Conservation (phyloP, 352 stramenopile species). For the Saprolegnia parasitica region DNA sequence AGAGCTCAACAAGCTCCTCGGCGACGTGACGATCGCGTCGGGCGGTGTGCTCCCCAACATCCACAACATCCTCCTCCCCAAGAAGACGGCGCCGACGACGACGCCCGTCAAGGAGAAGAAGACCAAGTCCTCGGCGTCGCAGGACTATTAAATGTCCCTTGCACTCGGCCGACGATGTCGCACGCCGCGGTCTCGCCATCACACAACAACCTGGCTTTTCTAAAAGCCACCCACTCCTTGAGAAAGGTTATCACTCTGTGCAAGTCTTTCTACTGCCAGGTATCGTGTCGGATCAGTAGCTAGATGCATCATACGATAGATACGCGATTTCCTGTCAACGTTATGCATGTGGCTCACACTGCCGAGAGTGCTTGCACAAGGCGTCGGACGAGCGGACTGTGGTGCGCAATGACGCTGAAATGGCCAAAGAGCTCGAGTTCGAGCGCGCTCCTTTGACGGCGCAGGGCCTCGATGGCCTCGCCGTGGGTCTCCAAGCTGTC, state of each 20-base stretch:
- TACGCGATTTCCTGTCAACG: too few relatives aligned
- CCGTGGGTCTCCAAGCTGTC: background rate
- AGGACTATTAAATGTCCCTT: conserved; percentile 46
- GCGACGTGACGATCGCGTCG: conserved; percentile 88
- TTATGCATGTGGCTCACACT: too few relatives aligned
- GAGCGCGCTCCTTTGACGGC: background rate
- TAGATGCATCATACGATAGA: too few relatives aligned
- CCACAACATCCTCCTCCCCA: conserved; percentile 82
- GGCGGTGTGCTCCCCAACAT: conserved; percentile 94
- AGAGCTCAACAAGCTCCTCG: conserved; percentile 92
- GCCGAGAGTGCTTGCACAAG: background rate
- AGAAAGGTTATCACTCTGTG: background rate
- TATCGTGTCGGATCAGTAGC: too few relatives aligned
- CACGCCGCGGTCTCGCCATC: background rate
- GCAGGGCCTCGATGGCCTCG: background rate
- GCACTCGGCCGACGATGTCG: background rate
- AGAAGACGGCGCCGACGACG: conserved; percentile 47
- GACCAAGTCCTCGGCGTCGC: conserved; percentile 47
- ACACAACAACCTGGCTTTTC: conserved; percentile 2
- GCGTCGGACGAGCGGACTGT: background rate
- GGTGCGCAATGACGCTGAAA: background rate
- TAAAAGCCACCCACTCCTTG: conserved; percentile 1
- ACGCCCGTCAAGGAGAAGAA: conserved; percentile 43
- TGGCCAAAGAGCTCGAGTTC: background rate
- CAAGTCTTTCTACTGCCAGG: too few relatives aligned